Percentiles rank a stretch among this genome's conserved stretches.
phyloP scores from a whole-genome alignment of 1,139 yeast species.

The Martiniozyma asiatica region DNA sequence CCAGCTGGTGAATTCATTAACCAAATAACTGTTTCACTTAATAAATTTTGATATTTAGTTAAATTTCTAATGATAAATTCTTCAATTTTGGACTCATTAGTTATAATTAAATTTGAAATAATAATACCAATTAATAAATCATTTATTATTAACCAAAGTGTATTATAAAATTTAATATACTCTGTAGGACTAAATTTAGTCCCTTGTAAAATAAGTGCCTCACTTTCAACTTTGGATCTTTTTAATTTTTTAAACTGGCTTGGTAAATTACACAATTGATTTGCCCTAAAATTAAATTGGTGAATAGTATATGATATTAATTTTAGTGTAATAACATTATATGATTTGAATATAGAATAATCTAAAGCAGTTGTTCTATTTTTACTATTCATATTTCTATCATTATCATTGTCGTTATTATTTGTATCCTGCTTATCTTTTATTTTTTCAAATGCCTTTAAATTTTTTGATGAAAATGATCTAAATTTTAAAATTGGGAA shows the following conservation, averaged over 20 bases:
- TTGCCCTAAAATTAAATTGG: constrained; percentile 68
- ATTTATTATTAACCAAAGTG: constrained; percentile 76
- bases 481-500: constrained; percentile 6
- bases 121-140: constrained; percentile 70
- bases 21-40: constrained; percentile 50
- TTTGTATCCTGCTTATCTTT: too few relatives aligned
- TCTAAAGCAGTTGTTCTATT: too few relatives aligned
- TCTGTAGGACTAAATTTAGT: constrained; percentile 41
- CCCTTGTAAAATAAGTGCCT: constrained; percentile 21
- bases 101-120: constrained; percentile 37
- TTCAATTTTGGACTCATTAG: constrained; percentile 29
- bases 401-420: too few relatives aligned
- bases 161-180: constrained; percentile 79
- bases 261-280: constrained; percentile 73
- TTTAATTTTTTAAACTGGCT: constrained; percentile 56
- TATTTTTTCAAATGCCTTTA: neutral
- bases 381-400: neutral
- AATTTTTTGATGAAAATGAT: constrained; percentile 1
- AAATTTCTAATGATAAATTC: constrained; percentile 6
- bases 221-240: constrained; percentile 19
- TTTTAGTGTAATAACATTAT: constrained; percentile 7
- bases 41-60: constrained; percentile 24
- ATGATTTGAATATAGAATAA: too few relatives aligned
- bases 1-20: constrained; percentile 90
- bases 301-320: constrained; percentile 33